Conservation (phyloP, 805 yeast genomes). For the Candida bentonensis region DNA sequence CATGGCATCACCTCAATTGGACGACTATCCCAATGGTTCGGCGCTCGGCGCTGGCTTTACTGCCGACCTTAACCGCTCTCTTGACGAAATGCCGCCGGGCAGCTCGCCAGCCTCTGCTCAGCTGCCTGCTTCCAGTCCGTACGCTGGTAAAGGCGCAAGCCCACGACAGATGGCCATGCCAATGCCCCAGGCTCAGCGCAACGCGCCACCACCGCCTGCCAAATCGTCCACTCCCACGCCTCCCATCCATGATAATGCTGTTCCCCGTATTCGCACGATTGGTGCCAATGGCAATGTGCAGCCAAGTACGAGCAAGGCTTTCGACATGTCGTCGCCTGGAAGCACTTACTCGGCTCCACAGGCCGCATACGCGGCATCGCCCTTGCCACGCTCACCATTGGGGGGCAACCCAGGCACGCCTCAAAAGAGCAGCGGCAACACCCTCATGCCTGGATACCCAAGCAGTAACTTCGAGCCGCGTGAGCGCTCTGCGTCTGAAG, state of each 20-base stretch:
- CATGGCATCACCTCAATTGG: conserved; percentile 1
- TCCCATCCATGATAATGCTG: neutral
- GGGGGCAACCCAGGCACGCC: conserved; percentile 1
- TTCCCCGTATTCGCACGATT: neutral
- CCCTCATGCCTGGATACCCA: conserved; percentile 2
- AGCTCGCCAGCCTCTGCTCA: neutral
- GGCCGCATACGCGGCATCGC: neutral
- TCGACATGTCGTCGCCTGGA: too few species aligned
- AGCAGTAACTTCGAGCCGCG: conserved; percentile 8
- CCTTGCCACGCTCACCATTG: neutral
- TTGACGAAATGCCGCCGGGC: neutral
- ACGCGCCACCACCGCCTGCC: neutral
- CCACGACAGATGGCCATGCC: conserved; percentile 1
- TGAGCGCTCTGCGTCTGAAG: conserved; percentile 21
- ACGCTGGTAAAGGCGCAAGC: neutral
- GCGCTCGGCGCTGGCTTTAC: neutral
- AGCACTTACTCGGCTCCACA: neutral
- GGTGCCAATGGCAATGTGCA: neutral
- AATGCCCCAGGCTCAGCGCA: neutral
- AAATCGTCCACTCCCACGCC: neutral
- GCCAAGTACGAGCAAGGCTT: neutral
- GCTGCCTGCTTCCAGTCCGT: neutral
- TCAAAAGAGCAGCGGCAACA: neutral
- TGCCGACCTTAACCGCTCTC: neutral
- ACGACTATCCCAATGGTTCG: neutral